Percentiles rank a stretch among this genome's conserved stretches.
Conservation (phyloP, 169 alveolate species). For the Gregarina niphandrodes region DNA sequence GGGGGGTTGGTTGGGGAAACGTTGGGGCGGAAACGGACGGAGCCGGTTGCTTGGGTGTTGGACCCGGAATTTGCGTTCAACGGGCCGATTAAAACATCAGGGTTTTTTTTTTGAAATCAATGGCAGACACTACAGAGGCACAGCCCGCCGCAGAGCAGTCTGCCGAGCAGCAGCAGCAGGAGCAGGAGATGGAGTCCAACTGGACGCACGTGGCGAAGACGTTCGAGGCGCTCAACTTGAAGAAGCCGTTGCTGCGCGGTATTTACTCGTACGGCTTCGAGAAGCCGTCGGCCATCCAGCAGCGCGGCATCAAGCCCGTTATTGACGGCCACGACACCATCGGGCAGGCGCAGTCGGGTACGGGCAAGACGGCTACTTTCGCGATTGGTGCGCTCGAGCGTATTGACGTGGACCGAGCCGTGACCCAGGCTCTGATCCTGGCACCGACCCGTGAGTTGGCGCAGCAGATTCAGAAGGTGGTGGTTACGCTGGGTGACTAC, state of each 20-base stretch:
- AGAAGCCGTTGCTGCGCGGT: constrained; percentile 78
- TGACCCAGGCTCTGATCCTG: constrained; percentile 76
- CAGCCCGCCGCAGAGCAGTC: too few species aligned
- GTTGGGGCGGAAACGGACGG: too few species aligned
- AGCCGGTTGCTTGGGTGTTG: too few species aligned
- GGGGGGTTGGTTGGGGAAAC: too few species aligned
- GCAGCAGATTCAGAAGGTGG: constrained; percentile 71
- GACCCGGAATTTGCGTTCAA: too few species aligned
- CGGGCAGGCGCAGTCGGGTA: constrained; percentile 95
- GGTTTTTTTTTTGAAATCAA: too few species aligned
- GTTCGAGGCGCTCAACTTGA: constrained; percentile 75
- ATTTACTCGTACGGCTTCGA: constrained; percentile 94
- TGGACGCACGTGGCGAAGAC: constrained; percentile 79
- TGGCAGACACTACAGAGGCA: too few species aligned
- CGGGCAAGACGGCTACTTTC: constrained; percentile 97
- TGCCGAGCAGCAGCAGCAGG: constrained; percentile 41
- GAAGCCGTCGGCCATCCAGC: constrained; percentile 93
- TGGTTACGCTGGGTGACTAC: constrained; percentile 40
- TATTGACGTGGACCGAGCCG: constrained; percentile 59
- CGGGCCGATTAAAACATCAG: too few species aligned
- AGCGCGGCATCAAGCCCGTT: constrained; percentile 92
- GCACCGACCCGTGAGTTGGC: constrained; percentile 99
- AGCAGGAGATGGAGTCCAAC: constrained; percentile 53
- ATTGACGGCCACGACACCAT: constrained; percentile 88
- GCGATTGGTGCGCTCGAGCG: constrained; percentile 75